Percentiles rank a stretch among this genome's conserved stretches.
Conservation (phyloP, 2,329 filamentous ascomycete species). For the Fusarium musae region DNA sequence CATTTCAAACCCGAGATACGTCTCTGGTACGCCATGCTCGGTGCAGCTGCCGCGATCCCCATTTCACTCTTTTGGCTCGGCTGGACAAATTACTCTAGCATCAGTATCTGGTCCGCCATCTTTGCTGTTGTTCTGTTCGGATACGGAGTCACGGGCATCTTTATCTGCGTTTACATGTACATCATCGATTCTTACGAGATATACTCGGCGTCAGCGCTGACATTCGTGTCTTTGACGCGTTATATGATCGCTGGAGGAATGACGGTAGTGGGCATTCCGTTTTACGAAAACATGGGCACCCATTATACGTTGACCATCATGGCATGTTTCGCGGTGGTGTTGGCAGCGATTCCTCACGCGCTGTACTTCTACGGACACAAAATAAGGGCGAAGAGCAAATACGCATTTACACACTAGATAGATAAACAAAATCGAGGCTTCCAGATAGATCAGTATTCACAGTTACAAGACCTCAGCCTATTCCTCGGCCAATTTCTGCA, state of each 20-base stretch:
- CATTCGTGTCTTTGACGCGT: constrained; percentile 47
- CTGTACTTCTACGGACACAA: constrained; percentile 42
- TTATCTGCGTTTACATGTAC: constrained; percentile 50
- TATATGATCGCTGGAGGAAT: constrained; percentile 49
- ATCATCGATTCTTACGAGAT: constrained; percentile 51
- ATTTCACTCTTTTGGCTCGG: constrained; percentile 63
- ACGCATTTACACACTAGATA: constrained; percentile 12
- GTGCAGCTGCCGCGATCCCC: constrained; percentile 54
- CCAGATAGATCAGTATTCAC: neutral
- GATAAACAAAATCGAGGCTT: neutral
- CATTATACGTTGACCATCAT: constrained; percentile 50
- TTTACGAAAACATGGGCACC: constrained; percentile 49
- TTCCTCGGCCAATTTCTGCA: constrained; percentile 2
- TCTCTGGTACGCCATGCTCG: constrained; percentile 57
- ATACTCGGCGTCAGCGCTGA: constrained; percentile 49
- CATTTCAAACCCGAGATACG: constrained; percentile 52
- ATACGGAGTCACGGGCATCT: constrained; percentile 51
- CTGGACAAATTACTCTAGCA: constrained; percentile 55
- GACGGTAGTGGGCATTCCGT: constrained; percentile 49
- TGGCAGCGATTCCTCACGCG: constrained; percentile 47
- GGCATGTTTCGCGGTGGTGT: constrained; percentile 43
- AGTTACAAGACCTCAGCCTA: neutral
- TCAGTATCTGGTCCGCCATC: constrained; percentile 59
- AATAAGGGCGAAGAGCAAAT: constrained; percentile 37
- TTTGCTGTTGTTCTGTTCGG: constrained; percentile 57